Evolutionary conservation across 2,329 filamentous ascomycete species (phyloP).

Genomic region (Trichoderma aggressivum): DNA sequence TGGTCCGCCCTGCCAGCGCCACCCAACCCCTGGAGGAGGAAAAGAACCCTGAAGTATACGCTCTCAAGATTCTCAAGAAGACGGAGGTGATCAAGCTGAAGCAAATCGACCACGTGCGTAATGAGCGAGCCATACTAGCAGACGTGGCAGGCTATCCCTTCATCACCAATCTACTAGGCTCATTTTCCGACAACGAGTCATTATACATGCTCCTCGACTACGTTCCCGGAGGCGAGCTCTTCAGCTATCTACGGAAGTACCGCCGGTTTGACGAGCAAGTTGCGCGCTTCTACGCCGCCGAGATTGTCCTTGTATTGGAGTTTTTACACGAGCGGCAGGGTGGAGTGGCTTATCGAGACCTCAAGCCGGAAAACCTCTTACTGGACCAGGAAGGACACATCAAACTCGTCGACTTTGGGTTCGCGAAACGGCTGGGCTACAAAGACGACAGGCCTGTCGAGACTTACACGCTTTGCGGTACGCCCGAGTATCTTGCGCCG

Average conservation of each 20-base stretch:
- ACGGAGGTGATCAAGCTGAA: conserved; percentile 75
- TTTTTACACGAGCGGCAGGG: conserved; percentile 76
- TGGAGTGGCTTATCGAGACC: conserved; percentile 73
- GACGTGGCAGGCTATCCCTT: conserved; percentile 79
- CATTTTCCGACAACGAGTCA: conserved; percentile 75
- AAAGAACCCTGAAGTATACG: conserved; percentile 58
- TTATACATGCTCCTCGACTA: conserved; percentile 83
- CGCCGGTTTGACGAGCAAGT: conserved; percentile 76
- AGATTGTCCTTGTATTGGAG: conserved; percentile 78
- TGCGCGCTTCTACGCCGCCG: conserved; percentile 77
- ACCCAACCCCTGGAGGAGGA: conserved; percentile 35
- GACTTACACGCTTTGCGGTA: conserved; percentile 81
- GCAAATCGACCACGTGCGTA: conserved; percentile 81
- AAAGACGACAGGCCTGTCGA: conserved; percentile 52
- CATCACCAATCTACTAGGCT: conserved; percentile 74
- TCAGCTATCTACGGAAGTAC: conserved; percentile 74
- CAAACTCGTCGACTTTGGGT: conserved; percentile 81
- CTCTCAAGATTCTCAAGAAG: conserved; percentile 75
- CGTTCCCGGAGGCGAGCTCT: conserved; percentile 79
- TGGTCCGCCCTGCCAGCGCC: conserved; percentile 62
- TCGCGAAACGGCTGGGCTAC: conserved; percentile 72
- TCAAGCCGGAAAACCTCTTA: conserved; percentile 80
- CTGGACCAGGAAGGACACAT: conserved; percentile 75
- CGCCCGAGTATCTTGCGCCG: conserved; percentile 78
- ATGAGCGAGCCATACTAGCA: conserved; percentile 74